Percentiles rank a stretch among this genome's conserved stretches.
Evolutionary conservation across 805 yeast genomes (phyloP).

Genomic region (Myxozyma melibiosi): DNA sequence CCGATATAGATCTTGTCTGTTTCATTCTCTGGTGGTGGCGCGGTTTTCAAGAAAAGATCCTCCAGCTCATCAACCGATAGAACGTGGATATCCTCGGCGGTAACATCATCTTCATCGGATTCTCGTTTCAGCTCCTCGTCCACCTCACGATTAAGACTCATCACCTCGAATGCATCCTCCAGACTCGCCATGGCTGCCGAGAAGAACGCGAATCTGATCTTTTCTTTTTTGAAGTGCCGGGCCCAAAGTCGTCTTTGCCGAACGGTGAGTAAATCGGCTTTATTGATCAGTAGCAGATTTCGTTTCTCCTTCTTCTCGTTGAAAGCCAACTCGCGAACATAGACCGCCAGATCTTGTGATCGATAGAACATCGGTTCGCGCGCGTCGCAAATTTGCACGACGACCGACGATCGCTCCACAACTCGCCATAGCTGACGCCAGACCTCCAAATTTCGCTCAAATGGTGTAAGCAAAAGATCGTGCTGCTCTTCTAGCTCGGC

Average conservation of each 20-base stretch:
- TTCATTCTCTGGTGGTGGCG: conserved; percentile 56
- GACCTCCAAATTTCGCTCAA: conserved; percentile 94
- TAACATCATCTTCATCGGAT: conserved; percentile 32
- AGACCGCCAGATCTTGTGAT: conserved; percentile 81
- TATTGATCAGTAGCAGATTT: conserved; percentile 83
- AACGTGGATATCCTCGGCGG: conserved; percentile 59
- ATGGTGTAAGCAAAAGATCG: conserved; percentile 88
- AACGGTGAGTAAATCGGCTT: conserved; percentile 82
- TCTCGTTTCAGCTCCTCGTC: conserved; percentile 36
- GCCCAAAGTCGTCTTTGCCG: conserved; percentile 88
- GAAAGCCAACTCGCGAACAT: conserved; percentile 76
- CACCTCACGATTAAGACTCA: conserved; percentile 37
- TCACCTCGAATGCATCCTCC: conserved; percentile 21
- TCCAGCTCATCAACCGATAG: conserved; percentile 84
- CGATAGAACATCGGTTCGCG: conserved; percentile 90
- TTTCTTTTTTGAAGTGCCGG: conserved; percentile 64
- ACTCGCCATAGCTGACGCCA: conserved; percentile 99
- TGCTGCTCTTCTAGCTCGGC: conserved; percentile 83
- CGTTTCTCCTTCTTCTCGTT: conserved; percentile 61
- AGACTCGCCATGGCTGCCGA: conserved; percentile 75
- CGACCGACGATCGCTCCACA: conserved; percentile 87
- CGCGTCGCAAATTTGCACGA: conserved; percentile 97
- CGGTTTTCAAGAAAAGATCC: conserved; percentile 68
- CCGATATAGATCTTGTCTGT: conserved; percentile 59
- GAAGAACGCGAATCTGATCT: conserved; percentile 86